Conservation (phyloP, 2,329 filamentous ascomycete species). For the Botryosphaeria dothidea region DNA sequence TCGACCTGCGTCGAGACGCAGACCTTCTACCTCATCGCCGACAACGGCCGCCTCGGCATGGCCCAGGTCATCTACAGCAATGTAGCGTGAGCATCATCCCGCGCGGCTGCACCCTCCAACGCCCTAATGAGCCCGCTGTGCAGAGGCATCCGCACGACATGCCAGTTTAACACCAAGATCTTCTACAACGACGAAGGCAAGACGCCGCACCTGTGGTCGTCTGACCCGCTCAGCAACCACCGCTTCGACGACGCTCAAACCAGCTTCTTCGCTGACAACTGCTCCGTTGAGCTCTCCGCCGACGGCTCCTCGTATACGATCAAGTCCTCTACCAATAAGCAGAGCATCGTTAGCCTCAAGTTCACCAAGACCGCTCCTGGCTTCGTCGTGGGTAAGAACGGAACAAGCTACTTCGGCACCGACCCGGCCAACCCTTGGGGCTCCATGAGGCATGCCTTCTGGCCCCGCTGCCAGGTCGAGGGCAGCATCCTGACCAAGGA, state of each 20-base stretch:
- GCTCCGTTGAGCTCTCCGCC: constrained; percentile 81
- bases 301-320: constrained; percentile 82
- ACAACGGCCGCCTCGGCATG: constrained; percentile 74
- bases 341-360: constrained; percentile 82
- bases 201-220: constrained; percentile 79
- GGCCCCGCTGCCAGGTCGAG: constrained; percentile 81
- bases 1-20: constrained; percentile 92
- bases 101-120: not conserved
- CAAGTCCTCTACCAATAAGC: constrained; percentile 83
- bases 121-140: constrained; percentile 21
- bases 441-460: constrained; percentile 87
- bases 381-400: constrained; percentile 81
- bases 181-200: constrained; percentile 72
- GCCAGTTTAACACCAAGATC: constrained; percentile 93
- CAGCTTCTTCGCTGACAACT: constrained; percentile 82
- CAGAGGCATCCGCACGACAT: constrained; percentile 86
- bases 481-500: constrained; percentile 83
- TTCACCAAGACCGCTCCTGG: constrained; percentile 75
- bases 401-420: constrained; percentile 82
- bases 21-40: constrained; percentile 85
- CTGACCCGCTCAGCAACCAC: constrained; percentile 74
- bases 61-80: constrained; percentile 97
- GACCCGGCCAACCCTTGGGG: constrained; percentile 88
- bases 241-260: constrained; percentile 83
- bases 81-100: constrained; percentile 68